Evolutionary conservation across 768 basidiomycete genomes (phyloP).

Genomic region (Auricularia sp.): DNA sequence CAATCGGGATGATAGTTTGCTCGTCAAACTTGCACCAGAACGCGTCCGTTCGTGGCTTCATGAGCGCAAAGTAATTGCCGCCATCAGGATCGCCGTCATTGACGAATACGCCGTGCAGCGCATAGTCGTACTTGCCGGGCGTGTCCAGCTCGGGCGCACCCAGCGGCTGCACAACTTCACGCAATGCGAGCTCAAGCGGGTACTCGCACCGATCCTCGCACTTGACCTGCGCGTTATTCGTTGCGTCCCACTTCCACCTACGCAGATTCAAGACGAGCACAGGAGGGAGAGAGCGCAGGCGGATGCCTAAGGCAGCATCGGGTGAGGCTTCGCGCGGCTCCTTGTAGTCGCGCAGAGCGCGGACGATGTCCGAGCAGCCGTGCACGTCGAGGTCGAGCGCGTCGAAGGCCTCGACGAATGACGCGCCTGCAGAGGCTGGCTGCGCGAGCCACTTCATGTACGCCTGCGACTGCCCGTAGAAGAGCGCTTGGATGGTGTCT

Average conservation of each 20-base stretch:
- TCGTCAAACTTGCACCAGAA: conserved; percentile 2
- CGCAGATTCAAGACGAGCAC: not conserved
- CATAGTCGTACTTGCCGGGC: not conserved
- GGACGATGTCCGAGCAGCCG: not conserved
- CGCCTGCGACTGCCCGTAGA: not conserved
- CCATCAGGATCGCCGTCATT: not conserved
- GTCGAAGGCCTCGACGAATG: not conserved
- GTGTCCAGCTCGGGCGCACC: not conserved
- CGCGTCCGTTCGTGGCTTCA: not conserved
- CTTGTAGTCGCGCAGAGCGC: not conserved
- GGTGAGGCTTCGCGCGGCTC: not conserved
- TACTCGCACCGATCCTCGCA: conserved; percentile 1
- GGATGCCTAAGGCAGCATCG: not conserved
- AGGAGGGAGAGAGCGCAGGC: not conserved
- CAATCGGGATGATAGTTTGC: not conserved
- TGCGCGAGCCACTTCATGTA: not conserved
- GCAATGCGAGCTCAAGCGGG: not conserved
- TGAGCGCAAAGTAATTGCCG: not conserved
- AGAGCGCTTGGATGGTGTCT: not conserved
- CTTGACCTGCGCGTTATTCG: not conserved
- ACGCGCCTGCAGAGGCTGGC: not conserved
- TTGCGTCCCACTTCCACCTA: not conserved
- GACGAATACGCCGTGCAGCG: not conserved
- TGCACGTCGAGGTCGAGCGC: conserved; percentile 2
- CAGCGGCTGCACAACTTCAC: not conserved